Conservation (phyloP, 441 rosid genomes). For the Hura crepitans region DNA sequence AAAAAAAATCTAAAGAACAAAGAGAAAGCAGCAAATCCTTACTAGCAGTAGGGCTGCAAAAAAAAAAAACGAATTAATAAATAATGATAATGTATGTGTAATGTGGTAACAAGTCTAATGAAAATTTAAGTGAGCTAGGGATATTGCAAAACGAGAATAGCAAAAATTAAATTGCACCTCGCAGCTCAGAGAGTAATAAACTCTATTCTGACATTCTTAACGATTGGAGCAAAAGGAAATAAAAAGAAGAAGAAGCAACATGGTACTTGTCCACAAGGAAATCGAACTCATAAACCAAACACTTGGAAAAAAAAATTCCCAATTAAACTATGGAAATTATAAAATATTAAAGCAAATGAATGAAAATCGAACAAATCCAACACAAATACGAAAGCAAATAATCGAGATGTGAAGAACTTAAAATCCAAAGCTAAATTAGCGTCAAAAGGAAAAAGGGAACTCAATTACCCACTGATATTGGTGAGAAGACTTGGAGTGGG, state of each 20-base stretch:
- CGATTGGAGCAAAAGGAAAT: not conserved
- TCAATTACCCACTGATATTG: constrained; percentile 33
- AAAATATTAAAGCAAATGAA: not conserved
- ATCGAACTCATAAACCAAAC: not conserved
- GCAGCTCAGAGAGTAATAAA: not conserved
- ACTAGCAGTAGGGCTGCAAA: too few species aligned
- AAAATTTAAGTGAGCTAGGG: not conserved
- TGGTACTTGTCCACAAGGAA: not conserved
- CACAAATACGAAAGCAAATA: not conserved
- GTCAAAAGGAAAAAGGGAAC: constrained; percentile 1
- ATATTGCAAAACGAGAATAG: constrained; percentile 7
- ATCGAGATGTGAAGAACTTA: not conserved
- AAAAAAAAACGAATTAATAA: not conserved
- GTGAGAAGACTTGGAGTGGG: constrained; percentile 35
- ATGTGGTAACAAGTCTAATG: not conserved
- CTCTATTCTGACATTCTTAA: not conserved
- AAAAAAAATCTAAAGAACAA: too few species aligned
- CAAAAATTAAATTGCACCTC: not conserved
- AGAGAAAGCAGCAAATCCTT: too few species aligned
- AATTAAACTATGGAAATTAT: not conserved
- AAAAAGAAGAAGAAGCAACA: constrained; percentile 1
- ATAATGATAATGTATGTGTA: not conserved
- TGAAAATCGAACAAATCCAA: not conserved
- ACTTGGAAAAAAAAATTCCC: not conserved
- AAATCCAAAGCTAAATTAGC: not conserved